Evolutionary conservation across 2,329 filamentous ascomycete species (phyloP), one percentile per base, ranked within the genome.

Genomic region (Pestalotiopsis sp.): DNA sequence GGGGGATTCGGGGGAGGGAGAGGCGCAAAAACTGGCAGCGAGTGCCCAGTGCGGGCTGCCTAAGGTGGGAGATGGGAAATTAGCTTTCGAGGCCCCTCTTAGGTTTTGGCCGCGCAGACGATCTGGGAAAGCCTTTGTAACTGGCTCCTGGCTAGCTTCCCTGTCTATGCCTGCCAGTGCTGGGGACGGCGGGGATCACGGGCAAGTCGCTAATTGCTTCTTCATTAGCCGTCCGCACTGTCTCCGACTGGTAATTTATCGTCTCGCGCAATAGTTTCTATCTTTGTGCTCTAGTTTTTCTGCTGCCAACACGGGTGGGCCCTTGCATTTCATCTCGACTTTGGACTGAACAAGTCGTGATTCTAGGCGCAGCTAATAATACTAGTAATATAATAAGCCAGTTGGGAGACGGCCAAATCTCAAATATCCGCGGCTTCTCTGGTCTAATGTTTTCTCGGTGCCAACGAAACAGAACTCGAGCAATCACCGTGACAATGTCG

Each of bases 221-320:
- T 64, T 64, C 61, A 31, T 41, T 64, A 64, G 36, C 59, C 25
- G 59, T 36, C 59, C 59, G 59, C 59, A 36, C 59, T 62, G 59
- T 62, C 59, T 36, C 9, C 31, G 36, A 62, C 59, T 62, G 59
- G 38, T 27, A 62, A 27, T 38, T 62, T 39, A 52, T 52, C 20
- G 14, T 20, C 38, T 62, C 38, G 27, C 59, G 59, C 59, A 62
- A 62, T 62, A 62, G 59, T 31, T 62, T 36, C 31, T 36, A 36
- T 36, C 31, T 36, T 36, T 36, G 31, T 41, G 31, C n/a, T 36
- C 31, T 62, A 62, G 59, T 39, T 39, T 60, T 36, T 36, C 31
- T 36, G 31, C 31, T 62, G 59, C n/a, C 6, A 20, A 62, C 4
- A 27, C n/a, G 20, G n/a, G 23, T 36, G 57, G 27, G 20, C 27